Base-by-base conservation (phyloP, 441 rosid species). In the Gossypium schwendimanii region DNA sequence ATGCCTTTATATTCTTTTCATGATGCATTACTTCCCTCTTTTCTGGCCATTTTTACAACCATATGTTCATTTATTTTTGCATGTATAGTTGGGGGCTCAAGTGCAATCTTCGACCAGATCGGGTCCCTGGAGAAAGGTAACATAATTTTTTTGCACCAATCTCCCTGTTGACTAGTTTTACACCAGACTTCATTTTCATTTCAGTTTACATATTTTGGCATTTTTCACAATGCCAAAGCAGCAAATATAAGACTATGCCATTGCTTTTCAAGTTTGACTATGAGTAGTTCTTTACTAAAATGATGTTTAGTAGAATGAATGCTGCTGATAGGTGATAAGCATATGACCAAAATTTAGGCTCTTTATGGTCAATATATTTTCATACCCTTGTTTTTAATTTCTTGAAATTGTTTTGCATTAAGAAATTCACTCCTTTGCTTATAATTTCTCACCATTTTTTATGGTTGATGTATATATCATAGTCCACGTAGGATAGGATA, bases 61-160 rank as follows among this genome's bases (percentile, higher is more conserved):
- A 26, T 15, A 11, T 20, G 59, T 67, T 67, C 15, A 28, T 68
- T 50, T 18, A 26, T 68, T 65, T 44, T 41, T 28, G 45, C 45
- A 50, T 68, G 2, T 67, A 28, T 17, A 68, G 71, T 31, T 31
- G 45, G 71, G 71, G 44, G 60, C 71, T 68, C 60, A 50, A 50
- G 71, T 17, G 50, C 60, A 50, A 68, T 15, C 60, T 50, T 68
- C 71, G 0, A 26, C 60, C 52, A 68, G 33, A 68, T 68, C 60
- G 52, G 71, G 60, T 50, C 71, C 71, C 5, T 50, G 71, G 71
- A 68, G 71, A 17, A 68, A 68, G 71, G 71, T 68, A 50, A 68
- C 49, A 17, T 62, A 33, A 26, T 0, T 17, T 2, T 49, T 67
- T 50, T 67, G 44, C 24, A 23, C 17, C 44, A 49, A 67, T 26